Conservation (phyloP, 345 rosid genomes). For the Euphorbia pulcherrima region DNA sequence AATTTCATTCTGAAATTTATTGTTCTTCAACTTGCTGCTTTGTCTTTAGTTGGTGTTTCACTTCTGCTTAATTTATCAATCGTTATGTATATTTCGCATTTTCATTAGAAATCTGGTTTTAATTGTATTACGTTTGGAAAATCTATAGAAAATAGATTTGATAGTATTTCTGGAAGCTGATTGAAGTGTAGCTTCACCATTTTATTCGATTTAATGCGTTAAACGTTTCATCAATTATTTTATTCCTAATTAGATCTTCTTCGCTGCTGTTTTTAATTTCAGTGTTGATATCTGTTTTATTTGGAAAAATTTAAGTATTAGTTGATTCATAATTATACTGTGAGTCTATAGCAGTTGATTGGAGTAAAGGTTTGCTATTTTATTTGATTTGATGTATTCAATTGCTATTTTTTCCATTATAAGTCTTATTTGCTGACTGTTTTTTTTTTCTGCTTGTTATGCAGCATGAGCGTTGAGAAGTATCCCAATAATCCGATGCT, state of each 20-base stretch:
- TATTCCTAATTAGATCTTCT: neutral
- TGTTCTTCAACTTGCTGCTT: neutral
- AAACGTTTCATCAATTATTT: neutral
- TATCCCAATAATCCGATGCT: constrained; percentile 80
- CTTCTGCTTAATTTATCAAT: neutral
- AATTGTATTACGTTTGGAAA: neutral
- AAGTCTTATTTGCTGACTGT: neutral
- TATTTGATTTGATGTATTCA: neutral
- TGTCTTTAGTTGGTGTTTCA: neutral
- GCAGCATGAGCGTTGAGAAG: constrained; percentile 69
- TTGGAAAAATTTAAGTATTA: neutral
- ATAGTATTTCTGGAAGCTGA: neutral
- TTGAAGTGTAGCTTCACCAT: neutral
- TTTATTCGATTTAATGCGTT: neutral
- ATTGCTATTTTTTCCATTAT: neutral
- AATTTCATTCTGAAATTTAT: neutral
- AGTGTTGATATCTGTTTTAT: neutral
- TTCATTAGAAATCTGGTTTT: no score
- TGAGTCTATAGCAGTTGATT: neutral
- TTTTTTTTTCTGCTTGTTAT: constrained; percentile 10
- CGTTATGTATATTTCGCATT: no score
- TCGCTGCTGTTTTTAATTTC: neutral
- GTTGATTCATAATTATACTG: neutral
- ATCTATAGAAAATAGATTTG: neutral
- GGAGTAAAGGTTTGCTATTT: neutral